Evolutionary conservation across 1,284 basidiomycete genomes (phyloP).

Genomic region (Ustilago sp.): DNA sequence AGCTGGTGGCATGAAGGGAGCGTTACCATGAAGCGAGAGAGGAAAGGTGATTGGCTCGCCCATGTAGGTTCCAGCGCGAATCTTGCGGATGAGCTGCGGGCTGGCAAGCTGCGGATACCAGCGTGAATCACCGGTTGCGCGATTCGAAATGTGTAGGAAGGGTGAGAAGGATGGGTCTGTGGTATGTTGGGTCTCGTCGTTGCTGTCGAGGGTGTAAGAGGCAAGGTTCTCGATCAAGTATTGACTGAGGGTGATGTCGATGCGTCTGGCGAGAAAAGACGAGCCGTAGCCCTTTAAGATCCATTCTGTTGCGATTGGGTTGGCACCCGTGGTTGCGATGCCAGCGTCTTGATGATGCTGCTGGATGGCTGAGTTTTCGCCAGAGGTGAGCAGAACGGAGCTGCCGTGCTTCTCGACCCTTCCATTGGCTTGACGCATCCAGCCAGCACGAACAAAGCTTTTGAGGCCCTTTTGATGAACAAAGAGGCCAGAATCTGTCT

Average conservation of each 20-base stretch:
- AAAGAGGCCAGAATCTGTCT: slow-evolving; percentile 26
- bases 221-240: slow-evolving; percentile 37
- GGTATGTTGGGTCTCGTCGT: slow-evolving; percentile 16
- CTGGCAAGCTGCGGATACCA: slow-evolving; percentile 53
- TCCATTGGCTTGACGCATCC: slow-evolving; percentile 37
- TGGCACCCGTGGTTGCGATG: slow-evolving; percentile 15
- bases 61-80: slow-evolving; percentile 19
- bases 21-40: slow-evolving; percentile 58
- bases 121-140: slow-evolving; percentile 56
- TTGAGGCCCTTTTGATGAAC: slow-evolving; percentile 37
- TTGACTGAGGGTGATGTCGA: slow-evolving; percentile 44
- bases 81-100: slow-evolving; percentile 16
- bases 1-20: slow-evolving; percentile 62
- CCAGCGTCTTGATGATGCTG: slow-evolving; percentile 22
- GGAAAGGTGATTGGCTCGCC: slow-evolving; percentile 27
- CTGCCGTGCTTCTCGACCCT: slow-evolving; percentile 22
- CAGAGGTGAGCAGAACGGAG: slow-evolving; percentile 14
- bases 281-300: slow-evolving; percentile 44
- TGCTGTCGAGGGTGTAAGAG: slow-evolving; percentile 22
- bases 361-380: slow-evolving; percentile 13
- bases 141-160: slow-evolving; percentile 53
- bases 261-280: slow-evolving; percentile 49
- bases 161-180: slow-evolving; percentile 47
- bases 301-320: slow-evolving; percentile 41
- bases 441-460: slow-evolving; percentile 47